Percentiles rank a stretch among this genome's conserved stretches.
Evolutionary conservation across 257 asterid species (phyloP).

Genomic region (Ocimum tenuiflorum): DNA sequence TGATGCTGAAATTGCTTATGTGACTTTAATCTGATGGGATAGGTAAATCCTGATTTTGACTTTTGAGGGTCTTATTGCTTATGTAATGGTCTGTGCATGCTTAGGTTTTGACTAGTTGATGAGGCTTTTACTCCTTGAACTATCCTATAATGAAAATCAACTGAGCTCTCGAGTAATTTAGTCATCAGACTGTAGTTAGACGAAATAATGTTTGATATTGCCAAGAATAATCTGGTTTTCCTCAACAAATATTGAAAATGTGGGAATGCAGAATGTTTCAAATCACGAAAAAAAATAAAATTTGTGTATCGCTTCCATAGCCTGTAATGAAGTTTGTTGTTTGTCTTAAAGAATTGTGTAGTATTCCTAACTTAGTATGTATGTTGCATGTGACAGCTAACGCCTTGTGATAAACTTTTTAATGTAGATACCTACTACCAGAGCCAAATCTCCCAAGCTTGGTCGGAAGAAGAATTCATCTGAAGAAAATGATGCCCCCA

Average conservation of each 20-base stretch:
- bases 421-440: constrained; percentile 67
- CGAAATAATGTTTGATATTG: not conserved
- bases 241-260: not conserved
- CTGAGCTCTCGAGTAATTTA: not conserved
- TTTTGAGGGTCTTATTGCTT: not conserved
- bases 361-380: not conserved
- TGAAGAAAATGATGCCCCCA: constrained; percentile 42
- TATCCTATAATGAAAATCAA: not conserved
- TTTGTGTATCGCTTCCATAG: not conserved
- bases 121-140: not conserved
- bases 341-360: not conserved
- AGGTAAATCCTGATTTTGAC: not conserved
- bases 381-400: not conserved
- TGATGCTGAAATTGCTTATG: not conserved
- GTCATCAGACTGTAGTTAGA: not conserved
- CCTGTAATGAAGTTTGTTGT: not conserved
- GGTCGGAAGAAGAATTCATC: constrained; percentile 65
- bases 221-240: not conserved
- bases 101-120: not conserved
- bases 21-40: not conserved
- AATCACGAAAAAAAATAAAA: too few species aligned
- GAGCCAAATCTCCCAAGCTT: constrained; percentile 86
- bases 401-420: not conserved
- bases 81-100: not conserved
- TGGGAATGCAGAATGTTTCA: not conserved